phyloP scores from a whole-genome alignment of 148 eudicot species.

The Camellia lanceoleosa region DNA sequence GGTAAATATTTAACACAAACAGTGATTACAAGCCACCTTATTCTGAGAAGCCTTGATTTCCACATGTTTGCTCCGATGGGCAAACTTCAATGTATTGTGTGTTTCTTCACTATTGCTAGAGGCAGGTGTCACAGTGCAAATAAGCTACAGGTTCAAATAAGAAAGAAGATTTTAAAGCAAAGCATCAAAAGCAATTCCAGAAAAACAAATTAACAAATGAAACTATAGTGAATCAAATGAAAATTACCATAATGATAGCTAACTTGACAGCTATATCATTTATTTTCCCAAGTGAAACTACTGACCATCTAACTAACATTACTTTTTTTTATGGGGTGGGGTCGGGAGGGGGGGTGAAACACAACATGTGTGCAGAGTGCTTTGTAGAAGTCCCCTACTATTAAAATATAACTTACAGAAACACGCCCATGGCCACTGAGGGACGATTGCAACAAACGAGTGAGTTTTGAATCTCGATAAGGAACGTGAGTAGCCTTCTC shows the following conservation, averaged over 20 bases:
- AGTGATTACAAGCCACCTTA: constrained; percentile 37
- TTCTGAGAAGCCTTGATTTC: constrained; percentile 74
- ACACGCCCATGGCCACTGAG: constrained; percentile 78
- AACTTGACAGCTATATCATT: too few relatives aligned
- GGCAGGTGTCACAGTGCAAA: constrained; percentile 83
- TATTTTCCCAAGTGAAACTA: background rate
- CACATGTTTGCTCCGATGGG: constrained; percentile 70
- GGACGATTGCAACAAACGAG: constrained; percentile 75
- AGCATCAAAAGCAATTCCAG: background rate
- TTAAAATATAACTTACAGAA: constrained; percentile 49
- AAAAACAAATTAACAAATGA: background rate
- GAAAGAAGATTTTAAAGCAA: constrained; percentile 5
- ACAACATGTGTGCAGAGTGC: background rate
- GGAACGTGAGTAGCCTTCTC: constrained; percentile 75
- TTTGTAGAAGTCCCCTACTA: background rate
- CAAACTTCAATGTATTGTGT: constrained; percentile 80
- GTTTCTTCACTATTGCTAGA: constrained; percentile 80
- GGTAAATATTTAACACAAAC: background rate
- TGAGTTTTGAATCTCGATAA: constrained; percentile 75
- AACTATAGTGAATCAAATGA: background rate
- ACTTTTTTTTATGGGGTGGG: background rate
- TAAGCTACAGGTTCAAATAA: constrained; percentile 51
- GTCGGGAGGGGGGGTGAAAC: background rate
- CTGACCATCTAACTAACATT: background rate
- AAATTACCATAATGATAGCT: background rate